A percentile compares a stretch with the other conserved stretches of the same genome.
phyloP scores from a whole-genome alignment of 2,329 filamentous ascomycete species.

The Aspergillus japonicus region DNA sequence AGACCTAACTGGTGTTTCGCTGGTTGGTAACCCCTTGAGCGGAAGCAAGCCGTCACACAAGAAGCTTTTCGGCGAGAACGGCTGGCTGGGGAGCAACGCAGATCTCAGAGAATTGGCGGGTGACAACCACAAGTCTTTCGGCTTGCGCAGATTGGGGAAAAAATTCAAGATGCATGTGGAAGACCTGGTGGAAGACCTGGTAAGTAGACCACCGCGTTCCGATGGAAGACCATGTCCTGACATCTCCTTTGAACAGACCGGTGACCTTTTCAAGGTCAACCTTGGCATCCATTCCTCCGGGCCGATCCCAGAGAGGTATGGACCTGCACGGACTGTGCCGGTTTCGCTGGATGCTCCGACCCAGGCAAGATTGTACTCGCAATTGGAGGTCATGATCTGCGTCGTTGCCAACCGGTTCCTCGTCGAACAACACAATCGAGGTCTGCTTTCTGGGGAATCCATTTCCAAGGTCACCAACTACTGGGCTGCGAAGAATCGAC shows the following conservation, averaged over 20 bases:
- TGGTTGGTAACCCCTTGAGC: slow-evolving; percentile 4
- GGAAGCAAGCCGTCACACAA: slow-evolving; percentile 31
- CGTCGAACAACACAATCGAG: slow-evolving; percentile 40
- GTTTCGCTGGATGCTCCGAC: slow-evolving; percentile 42
- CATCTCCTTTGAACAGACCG: slow-evolving; percentile 19
- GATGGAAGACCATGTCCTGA: neutral
- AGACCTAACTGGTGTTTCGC: neutral
- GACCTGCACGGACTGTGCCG: slow-evolving; percentile 28
- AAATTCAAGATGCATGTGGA: slow-evolving; percentile 42
- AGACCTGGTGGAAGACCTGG: slow-evolving; percentile 37
- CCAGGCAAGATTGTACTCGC: slow-evolving; percentile 47
- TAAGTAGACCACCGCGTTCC: slow-evolving; percentile 20
- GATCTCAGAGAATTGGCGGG: slow-evolving; percentile 29
- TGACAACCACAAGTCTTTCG: slow-evolving; percentile 30
- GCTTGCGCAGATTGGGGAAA: slow-evolving; percentile 36
- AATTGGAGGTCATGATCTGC: slow-evolving; percentile 48
- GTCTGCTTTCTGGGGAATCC: slow-evolving; percentile 40
- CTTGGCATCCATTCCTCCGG: slow-evolving; percentile 14
- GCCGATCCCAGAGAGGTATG: slow-evolving; percentile 14
- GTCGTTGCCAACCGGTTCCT: slow-evolving; percentile 47
- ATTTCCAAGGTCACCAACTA: slow-evolving; percentile 38
- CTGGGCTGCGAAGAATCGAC: slow-evolving; percentile 49
- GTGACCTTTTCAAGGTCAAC: slow-evolving; percentile 26
- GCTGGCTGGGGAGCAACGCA: slow-evolving; percentile 39
- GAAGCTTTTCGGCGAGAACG: slow-evolving; percentile 44